Evolutionary conservation across 2,329 filamentous ascomycete species (phyloP), one percentile per base, ranked within the genome.

Genomic region (Arthroderma sp.): DNA sequence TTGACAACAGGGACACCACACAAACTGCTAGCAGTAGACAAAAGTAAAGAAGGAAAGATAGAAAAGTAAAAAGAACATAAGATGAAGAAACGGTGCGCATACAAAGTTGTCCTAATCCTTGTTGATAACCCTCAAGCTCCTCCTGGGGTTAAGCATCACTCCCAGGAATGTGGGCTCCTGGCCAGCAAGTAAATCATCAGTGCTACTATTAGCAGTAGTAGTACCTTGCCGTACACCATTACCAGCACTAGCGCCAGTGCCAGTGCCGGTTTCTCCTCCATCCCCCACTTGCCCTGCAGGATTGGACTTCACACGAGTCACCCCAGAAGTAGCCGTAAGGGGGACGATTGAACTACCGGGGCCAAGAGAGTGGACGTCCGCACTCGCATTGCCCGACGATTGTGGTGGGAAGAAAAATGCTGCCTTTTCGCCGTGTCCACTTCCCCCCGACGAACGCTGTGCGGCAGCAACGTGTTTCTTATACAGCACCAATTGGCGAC

Each of bases 81-180:
- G 15, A 22, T 22, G 15, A 22, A 22, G 15, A 22, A 22, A 22
- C 15, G 15, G 15, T 22, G 15, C 15, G 15, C 15, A 22, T 22
- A 22, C 15, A 22, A 22, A 22, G 15, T 22, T 22, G 15, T 22
- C 15, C 15, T 22, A 73, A 55, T 72, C 70, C 53, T 67, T 54
- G 58, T 85, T 85, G 22, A 84, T 78, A 32, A 85, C 80, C 55
- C 79, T 68, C 64, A 85, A 63, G 54, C 79, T 83, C 56, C 81
- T 67, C 55, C 80, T 69, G 22, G 81, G 81, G 49, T 80, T 80
- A 61, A 85, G 61, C 54, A 84, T 63, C 29, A 83, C 78, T 41
- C 73, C 82, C 59, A 83, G 78, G 63, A 85, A 86, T 47, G 73
- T 82, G 48, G 82, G 82, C 58, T 85, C 79, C 48, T 79, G 71